Evolutionary conservation across 2,329 filamentous ascomycete genomes (phyloP).

Genomic region (Calonectria hawksworthii): DNA sequence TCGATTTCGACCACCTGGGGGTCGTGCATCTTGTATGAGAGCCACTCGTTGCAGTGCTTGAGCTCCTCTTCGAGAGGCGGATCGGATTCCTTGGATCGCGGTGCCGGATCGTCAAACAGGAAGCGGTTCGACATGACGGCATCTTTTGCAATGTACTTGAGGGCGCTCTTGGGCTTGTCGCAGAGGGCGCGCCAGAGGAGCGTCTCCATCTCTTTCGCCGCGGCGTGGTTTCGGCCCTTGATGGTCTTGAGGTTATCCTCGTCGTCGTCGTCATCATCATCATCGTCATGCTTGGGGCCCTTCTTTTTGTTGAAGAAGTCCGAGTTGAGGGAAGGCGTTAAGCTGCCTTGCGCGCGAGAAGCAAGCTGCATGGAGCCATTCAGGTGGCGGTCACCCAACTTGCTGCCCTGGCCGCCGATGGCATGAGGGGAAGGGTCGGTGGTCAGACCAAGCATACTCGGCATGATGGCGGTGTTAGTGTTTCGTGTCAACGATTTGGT

Average conservation of each 20-base stretch:
- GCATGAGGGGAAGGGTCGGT: slow-evolving; percentile 44
- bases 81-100: slow-evolving; percentile 43
- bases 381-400: slow-evolving; percentile 29
- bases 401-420: slow-evolving; percentile 32
- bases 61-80: slow-evolving; percentile 45
- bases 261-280: slow-evolving; percentile 38
- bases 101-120: slow-evolving; percentile 43
- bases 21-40: slow-evolving; percentile 47
- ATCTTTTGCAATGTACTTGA: slow-evolving; percentile 46
- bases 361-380: slow-evolving; percentile 41
- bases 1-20: slow-evolving; percentile 46
- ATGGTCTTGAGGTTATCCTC: slow-evolving; percentile 46
- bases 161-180: slow-evolving; percentile 46
- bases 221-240: slow-evolving; percentile 44
- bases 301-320: slow-evolving; percentile 42
- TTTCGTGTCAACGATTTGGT: not conserved
- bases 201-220: slow-evolving; percentile 48
- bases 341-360: slow-evolving; percentile 26
- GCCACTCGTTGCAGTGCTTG: slow-evolving; percentile 46
- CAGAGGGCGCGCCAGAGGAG: slow-evolving; percentile 47
- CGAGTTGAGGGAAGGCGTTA: slow-evolving; percentile 43
- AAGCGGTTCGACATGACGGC: slow-evolving; percentile 47
- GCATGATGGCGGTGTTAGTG: slow-evolving; percentile 38
- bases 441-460: slow-evolving; percentile 46
- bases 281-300: slow-evolving; percentile 41